Evolutionary conservation across 768 basidiomycete species (phyloP), one percentile per base, ranked within the genome.

Genomic region (Pleurotus salmoneostramineus): DNA sequence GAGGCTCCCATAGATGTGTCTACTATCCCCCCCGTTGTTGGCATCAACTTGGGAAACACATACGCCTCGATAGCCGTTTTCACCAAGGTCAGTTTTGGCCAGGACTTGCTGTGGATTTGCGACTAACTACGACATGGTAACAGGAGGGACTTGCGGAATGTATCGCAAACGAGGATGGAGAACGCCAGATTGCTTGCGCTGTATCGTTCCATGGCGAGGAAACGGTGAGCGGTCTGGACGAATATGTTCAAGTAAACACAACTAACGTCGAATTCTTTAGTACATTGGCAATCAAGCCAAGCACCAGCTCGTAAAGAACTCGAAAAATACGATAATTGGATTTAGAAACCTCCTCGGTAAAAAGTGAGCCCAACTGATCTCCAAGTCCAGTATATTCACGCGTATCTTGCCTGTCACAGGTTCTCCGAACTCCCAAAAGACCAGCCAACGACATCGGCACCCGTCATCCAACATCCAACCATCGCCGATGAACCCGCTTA

Each of bases 161-260:
- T 69, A 98, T 98, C 60, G 97, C 95, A 4, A 98, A 98, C 69
- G 95, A 98, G 69, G 96, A 98, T 69, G 96, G 97, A 33, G 96
- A 98, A 69, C 88, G 97, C 34, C 96, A 99, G 75, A 98, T 99
- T 66, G 94, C 94, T 0, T 93, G 92, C 68, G 94, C 94, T 31
- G 78, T 98, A 56, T 84, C 95, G 0, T 98, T 96, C 70, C 84
- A 85, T 42, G 94, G 93, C 31, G 92, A 96, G 71, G 91, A 98
- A 71, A 85, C 89, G 69, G 95, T 93, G 67, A 64, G 89, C 79
- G 21, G 10, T 42, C 33, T 6, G 36, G n/a, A 58, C 56, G 5
- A 56, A 31, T 35, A n/a, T 37, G 17, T 51, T 59, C 31, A 35
- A 2, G 45, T 52, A 33, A 34, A 31, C 58, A 14, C 56, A 59